phyloP scores from a whole-genome alignment of 331 rosid species.

The Arachis monticola region DNA sequence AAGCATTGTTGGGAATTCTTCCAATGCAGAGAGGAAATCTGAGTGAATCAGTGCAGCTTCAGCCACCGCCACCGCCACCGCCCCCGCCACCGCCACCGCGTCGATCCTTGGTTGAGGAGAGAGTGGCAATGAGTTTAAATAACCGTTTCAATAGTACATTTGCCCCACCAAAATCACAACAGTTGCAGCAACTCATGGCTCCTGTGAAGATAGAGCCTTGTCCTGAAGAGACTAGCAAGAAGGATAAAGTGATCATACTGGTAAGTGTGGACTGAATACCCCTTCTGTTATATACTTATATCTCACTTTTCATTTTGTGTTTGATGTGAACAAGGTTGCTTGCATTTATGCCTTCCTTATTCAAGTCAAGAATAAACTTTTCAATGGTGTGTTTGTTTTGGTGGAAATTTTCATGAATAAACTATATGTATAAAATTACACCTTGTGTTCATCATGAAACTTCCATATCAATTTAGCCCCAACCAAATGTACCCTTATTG shows the following conservation, averaged over 20 bases:
- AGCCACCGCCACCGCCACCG: not conserved
- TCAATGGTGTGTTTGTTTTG: not conserved
- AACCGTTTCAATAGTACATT: not conserved
- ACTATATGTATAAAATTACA: too few relatives aligned
- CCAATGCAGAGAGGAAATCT: not conserved
- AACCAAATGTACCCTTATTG: not conserved
- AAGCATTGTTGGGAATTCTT: conserved; percentile 50
- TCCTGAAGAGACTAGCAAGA: conserved; percentile 23
- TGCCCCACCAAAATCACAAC: not conserved
- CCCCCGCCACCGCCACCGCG: not conserved
- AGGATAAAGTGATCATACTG: conserved; percentile 52
- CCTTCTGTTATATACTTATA: not conserved
- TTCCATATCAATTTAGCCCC: too few relatives aligned
- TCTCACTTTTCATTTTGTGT: not conserved
- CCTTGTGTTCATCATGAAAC: too few relatives aligned
- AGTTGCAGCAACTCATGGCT: conserved; percentile 11
- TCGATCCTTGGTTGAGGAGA: not conserved
- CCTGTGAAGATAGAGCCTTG: conserved; percentile 6
- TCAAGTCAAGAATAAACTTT: not conserved
- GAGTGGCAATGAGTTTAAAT: not conserved
- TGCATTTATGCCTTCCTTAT: not conserved
- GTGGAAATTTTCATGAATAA: too few relatives aligned
- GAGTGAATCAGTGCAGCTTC: not conserved
- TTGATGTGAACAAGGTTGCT: not conserved
- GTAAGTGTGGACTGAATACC: conserved; percentile 41